Percentiles rank a stretch among this genome's conserved stretches.
phyloP scores from a whole-genome alignment of 805 yeast genomes.

The Ogataea angusta region DNA sequence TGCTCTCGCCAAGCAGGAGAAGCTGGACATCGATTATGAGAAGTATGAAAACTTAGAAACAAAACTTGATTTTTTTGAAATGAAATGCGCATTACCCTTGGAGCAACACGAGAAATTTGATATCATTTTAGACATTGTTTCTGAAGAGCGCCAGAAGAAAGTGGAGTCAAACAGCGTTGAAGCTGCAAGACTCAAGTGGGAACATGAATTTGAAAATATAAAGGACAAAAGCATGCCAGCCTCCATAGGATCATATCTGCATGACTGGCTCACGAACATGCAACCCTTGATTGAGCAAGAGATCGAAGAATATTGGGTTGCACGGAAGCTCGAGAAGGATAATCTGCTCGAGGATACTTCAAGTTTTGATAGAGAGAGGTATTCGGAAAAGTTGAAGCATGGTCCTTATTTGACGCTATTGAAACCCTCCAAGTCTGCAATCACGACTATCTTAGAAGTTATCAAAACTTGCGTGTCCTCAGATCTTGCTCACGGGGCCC shows the following conservation, averaged over 20 bases:
- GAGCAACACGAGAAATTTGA: conserved; percentile 56
- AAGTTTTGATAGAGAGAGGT: conserved; percentile 21
- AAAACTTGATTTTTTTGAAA: conserved; percentile 55
- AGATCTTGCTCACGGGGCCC: conserved; percentile 75
- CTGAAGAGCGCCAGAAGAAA: conserved; percentile 70
- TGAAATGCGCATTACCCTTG: conserved; percentile 53
- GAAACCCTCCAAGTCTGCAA: conserved; percentile 76
- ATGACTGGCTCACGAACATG: conserved; percentile 80
- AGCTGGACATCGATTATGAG: conserved; percentile 22
- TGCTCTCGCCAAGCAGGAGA: conserved; percentile 20
- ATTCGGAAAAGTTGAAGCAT: conserved; percentile 46
- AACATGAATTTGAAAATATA: conserved; percentile 60
- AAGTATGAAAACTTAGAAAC: conserved; percentile 7
- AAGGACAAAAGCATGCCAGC: conserved; percentile 45
- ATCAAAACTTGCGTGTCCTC: conserved; percentile 71
- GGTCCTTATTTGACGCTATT: conserved; percentile 78
- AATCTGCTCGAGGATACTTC: conserved; percentile 19
- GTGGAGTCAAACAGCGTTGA: conserved; percentile 78
- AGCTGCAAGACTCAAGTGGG: conserved; percentile 89
- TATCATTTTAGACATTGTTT: conserved; percentile 61
- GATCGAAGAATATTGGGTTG: conserved; percentile 48
- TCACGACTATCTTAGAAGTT: conserved; percentile 79
- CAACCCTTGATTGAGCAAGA: conserved; percentile 70
- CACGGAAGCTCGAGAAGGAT: conserved; percentile 32
- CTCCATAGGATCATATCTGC: conserved; percentile 68